These are phyloP conservation scores for Daldinia loculata DNA, from an alignment of 495 filamentous ascomycete species.

Conservation along the genomic window DNA sequence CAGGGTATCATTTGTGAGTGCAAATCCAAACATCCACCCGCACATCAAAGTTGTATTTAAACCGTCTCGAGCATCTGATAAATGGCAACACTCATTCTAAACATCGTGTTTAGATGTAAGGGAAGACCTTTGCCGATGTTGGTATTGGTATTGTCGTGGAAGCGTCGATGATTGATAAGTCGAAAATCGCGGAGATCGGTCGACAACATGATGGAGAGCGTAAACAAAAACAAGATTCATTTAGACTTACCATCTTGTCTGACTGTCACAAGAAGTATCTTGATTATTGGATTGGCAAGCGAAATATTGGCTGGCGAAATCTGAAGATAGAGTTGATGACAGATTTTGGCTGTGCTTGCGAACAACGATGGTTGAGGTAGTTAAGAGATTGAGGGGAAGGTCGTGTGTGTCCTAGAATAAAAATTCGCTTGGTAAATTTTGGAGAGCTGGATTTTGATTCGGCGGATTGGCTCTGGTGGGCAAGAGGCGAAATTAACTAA, in stretches of 20 bases:
- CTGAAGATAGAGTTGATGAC: slow-evolving; percentile 47
- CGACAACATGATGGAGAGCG: slow-evolving; percentile 7
- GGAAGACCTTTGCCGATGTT: background rate
- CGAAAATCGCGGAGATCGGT: slow-evolving; percentile 8
- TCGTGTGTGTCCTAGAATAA: slow-evolving; percentile 39
- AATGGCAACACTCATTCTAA: background rate
- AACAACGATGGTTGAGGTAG: slow-evolving; percentile 38
- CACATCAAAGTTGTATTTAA: background rate
- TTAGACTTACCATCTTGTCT: slow-evolving; percentile 67
- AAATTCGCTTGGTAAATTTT: slow-evolving; percentile 48
- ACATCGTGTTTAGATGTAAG: background rate
- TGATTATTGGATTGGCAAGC: slow-evolving; percentile 56
- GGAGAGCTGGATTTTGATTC: slow-evolving; percentile 44
- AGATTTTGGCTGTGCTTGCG: slow-evolving; percentile 59
- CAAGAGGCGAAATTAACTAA: slow-evolving; percentile 40
- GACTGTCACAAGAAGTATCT: slow-evolving; percentile 49
- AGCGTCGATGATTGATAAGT: slow-evolving; percentile 15
- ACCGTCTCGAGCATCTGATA: background rate
- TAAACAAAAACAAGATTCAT: slow-evolving; percentile 39
- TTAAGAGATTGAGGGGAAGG: slow-evolving; percentile 43
- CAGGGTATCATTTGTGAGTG: slow-evolving; percentile 25
- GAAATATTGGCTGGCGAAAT: slow-evolving; percentile 56
- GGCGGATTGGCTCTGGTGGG: slow-evolving; percentile 34
- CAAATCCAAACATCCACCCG: slow-evolving; percentile 12
- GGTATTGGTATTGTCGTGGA: slow-evolving; percentile 1